Conservation (phyloP, 495 filamentous ascomycete species). For the Hypoxylon subgilvum region DNA sequence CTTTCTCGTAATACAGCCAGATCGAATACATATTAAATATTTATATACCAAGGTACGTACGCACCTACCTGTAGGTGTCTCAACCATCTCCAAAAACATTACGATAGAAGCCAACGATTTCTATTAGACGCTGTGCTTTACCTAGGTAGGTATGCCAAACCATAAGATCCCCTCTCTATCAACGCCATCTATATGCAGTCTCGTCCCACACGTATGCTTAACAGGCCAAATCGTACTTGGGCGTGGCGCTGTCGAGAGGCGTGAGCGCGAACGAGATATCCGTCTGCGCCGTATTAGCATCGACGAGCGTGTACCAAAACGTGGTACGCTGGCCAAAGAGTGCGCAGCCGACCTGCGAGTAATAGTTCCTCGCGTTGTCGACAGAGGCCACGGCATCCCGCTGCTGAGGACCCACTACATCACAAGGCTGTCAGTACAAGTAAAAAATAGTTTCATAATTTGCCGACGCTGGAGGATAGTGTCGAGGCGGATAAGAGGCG, state of each 20-base stretch:
- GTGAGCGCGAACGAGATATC: slow-evolving; percentile 37
- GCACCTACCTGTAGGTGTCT: too few relatives aligned
- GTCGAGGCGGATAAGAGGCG: too few relatives aligned
- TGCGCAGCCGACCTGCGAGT: slow-evolving; percentile 70
- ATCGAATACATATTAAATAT: too few relatives aligned
- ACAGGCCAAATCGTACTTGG: slow-evolving; percentile 60
- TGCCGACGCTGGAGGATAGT: neutral
- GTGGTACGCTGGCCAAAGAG: slow-evolving; percentile 68
- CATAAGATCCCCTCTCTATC: too few relatives aligned
- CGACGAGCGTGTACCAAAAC: slow-evolving; percentile 73
- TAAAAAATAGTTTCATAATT: neutral
- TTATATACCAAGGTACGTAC: too few relatives aligned
- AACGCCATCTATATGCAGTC: neutral
- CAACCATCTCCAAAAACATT: too few relatives aligned
- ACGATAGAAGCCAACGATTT: too few relatives aligned
- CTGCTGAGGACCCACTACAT: slow-evolving; percentile 53
- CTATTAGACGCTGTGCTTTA: too few relatives aligned
- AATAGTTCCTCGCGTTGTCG: slow-evolving; percentile 72
- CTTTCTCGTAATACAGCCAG: too few relatives aligned
- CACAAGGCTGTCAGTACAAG: neutral
- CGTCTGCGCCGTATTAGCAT: slow-evolving; percentile 51
- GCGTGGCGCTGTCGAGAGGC: slow-evolving; percentile 52
- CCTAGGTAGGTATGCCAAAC: too few relatives aligned
- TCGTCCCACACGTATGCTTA: neutral
- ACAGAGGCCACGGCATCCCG: slow-evolving; percentile 64